Evolutionary conservation across 208 protist species (phyloP), one percentile per base, ranked within the genome.

Genomic region (Tritrichomonas musculus): DNA sequence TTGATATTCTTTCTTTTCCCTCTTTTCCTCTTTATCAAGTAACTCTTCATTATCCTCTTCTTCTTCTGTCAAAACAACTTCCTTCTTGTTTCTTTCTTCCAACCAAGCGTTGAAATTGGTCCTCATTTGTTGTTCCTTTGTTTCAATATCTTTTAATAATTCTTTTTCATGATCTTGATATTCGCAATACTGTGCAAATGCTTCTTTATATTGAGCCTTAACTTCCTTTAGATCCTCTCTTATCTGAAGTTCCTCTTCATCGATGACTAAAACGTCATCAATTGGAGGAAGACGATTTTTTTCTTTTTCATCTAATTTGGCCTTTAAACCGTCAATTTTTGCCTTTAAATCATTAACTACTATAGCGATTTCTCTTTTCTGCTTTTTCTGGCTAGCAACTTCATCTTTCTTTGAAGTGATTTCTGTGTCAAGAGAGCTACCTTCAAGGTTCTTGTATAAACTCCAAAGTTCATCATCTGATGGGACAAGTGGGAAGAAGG

Each of bases 271-370:
- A 57, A 88, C 77, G 47, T 47, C 77, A 57, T 88, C 47, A 4
- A 88, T 88, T n/a, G 77, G 77, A 27, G 77, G 77, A 39, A 88
- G 27, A 57, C 77, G 44, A 50, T 57, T 88, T 49, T 88, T 88
- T n/a, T 88, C 41, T 50, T 88, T 88, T 22, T 88, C 77, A 11
- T 88, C 77, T 39, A 88, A 47, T n/a, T 88, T 53, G 5, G 47
- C 41, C 36, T 57, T 88, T 9, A 88, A 50, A 8, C 0, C 47
- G 36, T 88, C 77, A 4, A 88, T 88, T 50, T 88, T 17, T 39
- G 47, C 5, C 47, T 88, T 88, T 17, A 47, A 47, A 17, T 57
- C 41, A 47, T 88, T 88, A 5, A 88, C 77, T 8, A 88, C 44
- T 13, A 88, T 53, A 0, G 77, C 77, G 27, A 88, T 39, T n/a